Base-by-base conservation (phyloP, 129 eudicot species). In the Silybum marianum region DNA sequence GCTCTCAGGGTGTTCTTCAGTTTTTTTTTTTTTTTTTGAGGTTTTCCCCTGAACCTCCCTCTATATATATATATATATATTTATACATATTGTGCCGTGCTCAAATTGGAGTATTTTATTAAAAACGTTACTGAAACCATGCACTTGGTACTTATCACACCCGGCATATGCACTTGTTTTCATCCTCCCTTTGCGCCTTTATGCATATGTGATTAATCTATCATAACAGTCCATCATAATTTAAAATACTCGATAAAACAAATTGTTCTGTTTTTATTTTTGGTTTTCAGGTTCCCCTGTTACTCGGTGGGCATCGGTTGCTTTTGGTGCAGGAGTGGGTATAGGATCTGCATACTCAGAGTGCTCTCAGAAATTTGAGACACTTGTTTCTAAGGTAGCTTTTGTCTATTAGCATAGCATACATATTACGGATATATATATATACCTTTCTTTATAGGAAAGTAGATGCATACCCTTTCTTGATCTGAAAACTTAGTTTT, bases 261-360 rank as follows among this genome's bases (percentile, higher is more conserved):
- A 68, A 11, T 69, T 21, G 51, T 26, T 30, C 66, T 11, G 71
- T 34, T 23, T 74, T 42, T 80, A 44, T 54, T 9, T 69, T 72
- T 4, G 0, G 0, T 32, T 32, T 23, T 81, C 85, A 94, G 98
- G 96, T 26, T 86, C 93, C 48, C 98, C 97, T 38, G 90, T 80
- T 69, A 88, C 96, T 46, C 96, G 98, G 23, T 90, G 97, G 98
- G 97, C 97, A 75, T 77, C 97, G 42, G 89, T 94, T 54, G 98
- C 98, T 78, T 92, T 94, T 73, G 96, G 97, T 71, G 98, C 97
- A 42, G 98, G 97, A 78, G 75, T 92, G 79, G 98, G 96, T 70
- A 85, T 94, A 62, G 98, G 98, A 51, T 90, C 97, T 86, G 93
- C 98, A 46, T 94, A 92, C 87, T 34, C 97, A 12, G 98, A 94